These are phyloP conservation scores for Fusarium metavorans DNA, from an alignment of 2,329 filamentous ascomycete species.

Conservation along the genomic window DNA sequence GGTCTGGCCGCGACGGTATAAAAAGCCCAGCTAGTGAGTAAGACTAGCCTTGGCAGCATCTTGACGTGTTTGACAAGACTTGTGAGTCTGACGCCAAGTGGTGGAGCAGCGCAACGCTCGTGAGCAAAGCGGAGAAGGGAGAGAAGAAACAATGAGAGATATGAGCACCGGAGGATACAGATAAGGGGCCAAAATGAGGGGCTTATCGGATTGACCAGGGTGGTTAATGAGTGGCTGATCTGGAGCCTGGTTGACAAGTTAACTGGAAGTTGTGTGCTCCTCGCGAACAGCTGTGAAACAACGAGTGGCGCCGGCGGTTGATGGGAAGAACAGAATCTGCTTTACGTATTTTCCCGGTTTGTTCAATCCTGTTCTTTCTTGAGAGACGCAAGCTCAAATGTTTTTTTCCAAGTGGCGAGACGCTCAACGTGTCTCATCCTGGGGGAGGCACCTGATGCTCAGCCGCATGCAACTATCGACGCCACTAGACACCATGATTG, in stretches of 20 bases:
- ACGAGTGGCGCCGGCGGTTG: background rate
- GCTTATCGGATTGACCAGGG: background rate
- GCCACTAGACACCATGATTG: background rate
- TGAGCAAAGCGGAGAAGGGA: background rate
- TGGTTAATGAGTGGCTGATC: background rate
- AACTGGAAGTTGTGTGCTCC: too few species aligned
- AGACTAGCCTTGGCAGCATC: background rate
- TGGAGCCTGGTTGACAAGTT: background rate
- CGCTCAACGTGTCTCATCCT: background rate
- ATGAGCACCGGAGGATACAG: background rate
- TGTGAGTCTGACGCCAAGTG: background rate
- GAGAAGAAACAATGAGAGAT: background rate
- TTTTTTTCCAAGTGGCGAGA: background rate
- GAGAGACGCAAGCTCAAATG: background rate
- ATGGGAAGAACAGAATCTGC: background rate
- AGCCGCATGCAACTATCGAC: background rate
- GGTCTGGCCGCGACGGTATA: background rate
- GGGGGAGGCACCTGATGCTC: background rate
- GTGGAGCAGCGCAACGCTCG: background rate
- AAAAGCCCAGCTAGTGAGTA: background rate
- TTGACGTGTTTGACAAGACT: background rate
- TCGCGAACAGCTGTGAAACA: background rate
- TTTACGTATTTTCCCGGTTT: background rate
- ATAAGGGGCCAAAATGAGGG: background rate
- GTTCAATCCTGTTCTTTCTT: background rate